phyloP scores from a whole-genome alignment of 176 grass and related monocot genomes.

The Themeda triandra region DNA sequence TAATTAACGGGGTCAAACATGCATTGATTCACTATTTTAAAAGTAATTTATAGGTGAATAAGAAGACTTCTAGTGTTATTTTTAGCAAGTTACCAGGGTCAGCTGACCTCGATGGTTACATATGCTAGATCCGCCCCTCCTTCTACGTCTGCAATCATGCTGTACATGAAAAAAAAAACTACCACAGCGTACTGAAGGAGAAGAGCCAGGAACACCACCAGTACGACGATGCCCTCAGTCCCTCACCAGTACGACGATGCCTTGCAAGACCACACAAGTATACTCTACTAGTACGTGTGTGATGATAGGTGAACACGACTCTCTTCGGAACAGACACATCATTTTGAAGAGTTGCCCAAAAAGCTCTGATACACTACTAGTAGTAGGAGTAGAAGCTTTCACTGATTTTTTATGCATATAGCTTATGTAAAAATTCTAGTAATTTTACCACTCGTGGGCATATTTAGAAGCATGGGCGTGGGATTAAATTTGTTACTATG shows the following conservation, averaged over 20 bases:
- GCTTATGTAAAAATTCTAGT: not conserved
- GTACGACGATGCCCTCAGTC: not conserved
- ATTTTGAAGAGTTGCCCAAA: not conserved
- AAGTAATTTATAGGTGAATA: no score
- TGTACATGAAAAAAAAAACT: not conserved
- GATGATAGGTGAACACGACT: not conserved
- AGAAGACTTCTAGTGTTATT: no score
- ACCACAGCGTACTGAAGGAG: not conserved
- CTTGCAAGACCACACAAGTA: not conserved
- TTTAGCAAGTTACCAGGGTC: no score
- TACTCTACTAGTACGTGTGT: not conserved
- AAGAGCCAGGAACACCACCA: not conserved
- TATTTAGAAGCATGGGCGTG: not conserved
- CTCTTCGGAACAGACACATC: not conserved
- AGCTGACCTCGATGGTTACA: no score
- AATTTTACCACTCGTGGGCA: not conserved
- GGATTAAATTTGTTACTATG: slow-evolving; percentile 2
- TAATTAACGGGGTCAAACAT: no score
- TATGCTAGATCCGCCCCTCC: no score
- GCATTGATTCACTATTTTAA: no score
- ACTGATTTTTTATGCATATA: slow-evolving; percentile 11
- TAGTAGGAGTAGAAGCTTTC: not conserved
- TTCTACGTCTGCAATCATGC: slow-evolving; percentile 36
- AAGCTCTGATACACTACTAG: not conserved
- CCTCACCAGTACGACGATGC: not conserved